Percentiles rank a stretch among this genome's conserved stretches.
Conservation (phyloP, 441 rosid genomes). For the Syzygium syzygioides region DNA sequence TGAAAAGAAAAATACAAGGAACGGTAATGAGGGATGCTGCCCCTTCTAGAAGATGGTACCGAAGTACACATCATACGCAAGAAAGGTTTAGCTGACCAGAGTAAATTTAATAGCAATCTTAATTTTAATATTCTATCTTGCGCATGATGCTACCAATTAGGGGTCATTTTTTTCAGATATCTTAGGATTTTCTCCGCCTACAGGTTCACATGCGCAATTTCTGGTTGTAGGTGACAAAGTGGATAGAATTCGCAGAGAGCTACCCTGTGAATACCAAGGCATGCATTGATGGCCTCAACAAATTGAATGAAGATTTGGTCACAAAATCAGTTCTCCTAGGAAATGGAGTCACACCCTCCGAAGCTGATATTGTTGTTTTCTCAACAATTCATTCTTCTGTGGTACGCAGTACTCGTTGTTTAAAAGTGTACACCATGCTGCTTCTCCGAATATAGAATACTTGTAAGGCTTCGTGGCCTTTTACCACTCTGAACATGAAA, state of each 20-base stretch:
- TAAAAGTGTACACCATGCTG: not conserved
- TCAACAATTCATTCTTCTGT: slow-evolving; percentile 55
- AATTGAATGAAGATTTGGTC: slow-evolving; percentile 56
- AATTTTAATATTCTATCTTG: not conserved
- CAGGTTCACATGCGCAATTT: not conserved
- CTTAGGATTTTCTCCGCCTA: not conserved
- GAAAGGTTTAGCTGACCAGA: not conserved
- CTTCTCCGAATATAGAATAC: not conserved
- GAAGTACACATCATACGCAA: not conserved
- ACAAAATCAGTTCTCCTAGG: slow-evolving; percentile 64
- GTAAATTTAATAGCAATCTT: not conserved
- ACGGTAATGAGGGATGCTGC: not conserved
- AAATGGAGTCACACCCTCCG: slow-evolving; percentile 68
- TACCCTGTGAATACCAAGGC: slow-evolving; percentile 46
- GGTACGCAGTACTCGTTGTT: slow-evolving; percentile 33
- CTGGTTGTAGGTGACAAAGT: slow-evolving; percentile 55
- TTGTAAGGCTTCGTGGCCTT: not conserved
- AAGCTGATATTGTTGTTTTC: slow-evolving; percentile 68
- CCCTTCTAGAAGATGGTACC: not conserved
- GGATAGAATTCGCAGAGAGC: slow-evolving; percentile 65
- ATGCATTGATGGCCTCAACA: slow-evolving; percentile 34
- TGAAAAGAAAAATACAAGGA: not conserved
- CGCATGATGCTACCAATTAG: not conserved
- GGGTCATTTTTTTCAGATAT: not conserved
- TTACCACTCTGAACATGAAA: not conserved